Percentiles rank a stretch among this genome's conserved stretches.
Conservation (phyloP, 1,284 basidiomycete genomes). For the Tranzscheliella williamsii region DNA sequence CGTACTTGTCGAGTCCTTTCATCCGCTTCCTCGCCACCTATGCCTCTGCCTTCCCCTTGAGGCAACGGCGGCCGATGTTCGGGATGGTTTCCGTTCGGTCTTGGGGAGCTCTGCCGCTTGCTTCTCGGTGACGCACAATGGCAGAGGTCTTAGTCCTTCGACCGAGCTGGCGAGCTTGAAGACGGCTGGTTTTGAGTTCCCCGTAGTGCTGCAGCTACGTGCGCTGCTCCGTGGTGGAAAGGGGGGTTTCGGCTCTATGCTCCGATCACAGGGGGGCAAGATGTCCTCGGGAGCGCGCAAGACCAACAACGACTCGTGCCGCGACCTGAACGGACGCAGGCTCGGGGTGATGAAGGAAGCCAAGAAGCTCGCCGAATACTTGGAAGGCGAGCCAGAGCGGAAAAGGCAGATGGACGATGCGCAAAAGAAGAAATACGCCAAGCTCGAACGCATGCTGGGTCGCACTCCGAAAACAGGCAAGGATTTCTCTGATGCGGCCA, state of each 20-base stretch:
- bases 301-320: slow-evolving; percentile 86
- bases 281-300: slow-evolving; percentile 74
- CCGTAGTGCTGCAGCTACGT: slow-evolving; percentile 36
- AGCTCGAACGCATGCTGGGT: slow-evolving; percentile 69
- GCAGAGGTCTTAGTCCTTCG: slow-evolving; percentile 5
- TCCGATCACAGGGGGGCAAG: slow-evolving; percentile 91
- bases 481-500: slow-evolving; percentile 60
- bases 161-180: slow-evolving; percentile 1
- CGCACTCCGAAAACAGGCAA: slow-evolving; percentile 43
- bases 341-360: slow-evolving; percentile 95
- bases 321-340: slow-evolving; percentile 86
- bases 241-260: slow-evolving; percentile 94
- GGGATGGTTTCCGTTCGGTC: slow-evolving; percentile 23
- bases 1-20: slow-evolving; percentile 32
- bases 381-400: slow-evolving; percentile 81
- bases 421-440: slow-evolving; percentile 78
- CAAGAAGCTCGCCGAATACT: slow-evolving; percentile 86
- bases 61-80: slow-evolving; percentile 24
- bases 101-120: neutral
- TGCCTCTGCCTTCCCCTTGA: slow-evolving; percentile 21
- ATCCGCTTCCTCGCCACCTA: slow-evolving; percentile 32
- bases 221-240: slow-evolving; percentile 75
- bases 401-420: slow-evolving; percentile 69
- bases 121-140: slow-evolving; percentile 15
- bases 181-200: neutral